Conservation (phyloP, 2,329 filamentous ascomycete species). For the Botrytis sinoallii region DNA sequence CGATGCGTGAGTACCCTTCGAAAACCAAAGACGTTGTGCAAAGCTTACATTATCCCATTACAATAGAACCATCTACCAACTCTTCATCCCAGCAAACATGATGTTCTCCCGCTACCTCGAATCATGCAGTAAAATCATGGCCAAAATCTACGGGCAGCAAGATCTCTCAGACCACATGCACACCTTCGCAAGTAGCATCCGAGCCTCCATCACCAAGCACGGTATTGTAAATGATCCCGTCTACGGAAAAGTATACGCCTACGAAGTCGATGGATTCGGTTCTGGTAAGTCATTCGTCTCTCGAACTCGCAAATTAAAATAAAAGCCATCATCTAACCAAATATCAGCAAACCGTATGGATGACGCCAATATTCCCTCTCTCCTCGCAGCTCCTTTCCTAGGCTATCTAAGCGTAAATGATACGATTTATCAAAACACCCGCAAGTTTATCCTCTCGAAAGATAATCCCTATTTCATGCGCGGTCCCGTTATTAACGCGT, state of each 20-base stretch:
- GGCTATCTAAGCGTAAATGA: slow-evolving; percentile 59
- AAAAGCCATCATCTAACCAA: slow-evolving; percentile 21
- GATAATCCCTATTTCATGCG: slow-evolving; percentile 75
- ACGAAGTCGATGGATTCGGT: slow-evolving; percentile 74
- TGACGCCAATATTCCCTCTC: slow-evolving; percentile 67
- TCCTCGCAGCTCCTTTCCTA: slow-evolving; percentile 63
- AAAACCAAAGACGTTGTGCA: background rate
- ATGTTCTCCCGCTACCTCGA: slow-evolving; percentile 67
- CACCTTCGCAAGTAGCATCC: slow-evolving; percentile 59
- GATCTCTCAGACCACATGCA: slow-evolving; percentile 56
- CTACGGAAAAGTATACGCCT: slow-evolving; percentile 70
- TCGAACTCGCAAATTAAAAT: too few relatives aligned
- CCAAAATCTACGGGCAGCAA: slow-evolving; percentile 45
- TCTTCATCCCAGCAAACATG: slow-evolving; percentile 88
- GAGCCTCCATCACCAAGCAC: slow-evolving; percentile 64
- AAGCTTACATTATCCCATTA: background rate
- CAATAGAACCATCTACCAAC: slow-evolving; percentile 65
- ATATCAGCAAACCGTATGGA: slow-evolving; percentile 58
- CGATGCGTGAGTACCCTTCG: slow-evolving; percentile 55
- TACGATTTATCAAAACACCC: slow-evolving; percentile 71
- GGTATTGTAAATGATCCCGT: slow-evolving; percentile 64
- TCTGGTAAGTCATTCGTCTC: slow-evolving; percentile 38
- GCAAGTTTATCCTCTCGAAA: slow-evolving; percentile 70
- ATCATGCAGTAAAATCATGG: slow-evolving; percentile 51
- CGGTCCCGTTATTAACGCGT: slow-evolving; percentile 49